Evolutionary conservation across 306 rosid species (phyloP), one percentile per base, ranked within the genome.

Genomic region (Rubus parviflorus): DNA sequence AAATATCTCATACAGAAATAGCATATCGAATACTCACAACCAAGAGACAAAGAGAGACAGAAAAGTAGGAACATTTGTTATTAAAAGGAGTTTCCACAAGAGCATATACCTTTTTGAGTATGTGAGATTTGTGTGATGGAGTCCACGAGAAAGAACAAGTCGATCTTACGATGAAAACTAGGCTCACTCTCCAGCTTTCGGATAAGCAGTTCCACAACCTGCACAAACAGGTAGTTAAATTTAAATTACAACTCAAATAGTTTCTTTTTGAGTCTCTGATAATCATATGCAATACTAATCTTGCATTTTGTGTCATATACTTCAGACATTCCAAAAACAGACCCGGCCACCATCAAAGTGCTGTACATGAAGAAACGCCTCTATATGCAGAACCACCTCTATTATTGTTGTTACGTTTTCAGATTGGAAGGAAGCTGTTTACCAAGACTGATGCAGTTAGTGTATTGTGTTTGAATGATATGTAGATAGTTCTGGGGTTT

Each of bases 151-250:
- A 96, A 96, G 79, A 96, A 96, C 84, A 96, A 85, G 85, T 96
- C 99, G 60, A 96, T 90, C 77, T 93, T 96, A 69, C 99, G 99
- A 80, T 92, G 97, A 77, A 83, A 89, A 86, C 90, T 93, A 75
- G 91, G 81, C 86, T 96, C 99, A 71, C 75, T 86, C 85, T 92
- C 99, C 93, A 96, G 83, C 83, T 96, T 96, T 30, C 91, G 93
- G 54, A 96, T 93, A n/a, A 96, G 94, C 77, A 96, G 92, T 76
- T 96, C 99, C 85, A 96, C 99, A 73, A 96, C 99, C 99, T 96
- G 88, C 81, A 85, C 76, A 83, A 65, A 72, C 8, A 51, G 23
- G 53, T 40, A 84, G 80, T 70, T 71, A 41, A 52, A 37, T 47
- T 62, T 76, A 75, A 72, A 82, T 66, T 70, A 10, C 56, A 68